phyloP scores from a whole-genome alignment of 805 yeast genomes.

The Candida andamanensis region DNA sequence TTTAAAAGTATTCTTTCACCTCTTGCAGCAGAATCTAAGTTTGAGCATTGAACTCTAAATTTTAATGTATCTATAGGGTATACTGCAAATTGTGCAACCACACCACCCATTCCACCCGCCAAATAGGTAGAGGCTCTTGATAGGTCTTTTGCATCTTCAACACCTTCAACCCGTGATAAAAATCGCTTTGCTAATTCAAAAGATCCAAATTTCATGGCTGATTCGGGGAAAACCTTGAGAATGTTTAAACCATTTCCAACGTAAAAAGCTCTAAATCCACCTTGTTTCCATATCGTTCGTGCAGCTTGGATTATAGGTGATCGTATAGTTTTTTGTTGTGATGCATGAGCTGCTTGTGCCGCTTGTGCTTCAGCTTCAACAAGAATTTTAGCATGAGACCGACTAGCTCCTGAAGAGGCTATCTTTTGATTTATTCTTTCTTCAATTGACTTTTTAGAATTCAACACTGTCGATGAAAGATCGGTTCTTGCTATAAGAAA shows the following conservation, averaged over 20 bases:
- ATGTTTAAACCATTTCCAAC: conserved; percentile 94
- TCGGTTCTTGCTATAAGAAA: conserved; percentile 90
- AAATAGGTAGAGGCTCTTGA: conserved; percentile 76
- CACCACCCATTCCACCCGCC: conserved; percentile 97
- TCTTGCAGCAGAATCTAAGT: conserved; percentile 54
- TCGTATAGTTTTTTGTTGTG: conserved; percentile 39
- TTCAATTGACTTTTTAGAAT: conserved; percentile 43
- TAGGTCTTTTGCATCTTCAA: conserved; percentile 59
- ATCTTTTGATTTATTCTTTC: conserved; percentile 4
- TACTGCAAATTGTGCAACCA: conserved; percentile 84
- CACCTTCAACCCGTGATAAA: conserved; percentile 72
- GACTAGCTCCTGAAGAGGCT: conserved; percentile 15
- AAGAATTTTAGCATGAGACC: conserved; percentile 22
- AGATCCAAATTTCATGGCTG: conserved; percentile 95
- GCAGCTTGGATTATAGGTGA: conserved; percentile 82
- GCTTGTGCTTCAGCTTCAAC: conserved; percentile 18
- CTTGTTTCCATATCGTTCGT: conserved; percentile 74
- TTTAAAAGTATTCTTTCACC: conserved; percentile 57
- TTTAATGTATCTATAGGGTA: conserved; percentile 95
- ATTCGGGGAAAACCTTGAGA: conserved; percentile 92
- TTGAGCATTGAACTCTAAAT: conserved; percentile 90
- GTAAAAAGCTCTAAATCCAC: conserved; percentile 83
- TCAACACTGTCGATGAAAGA: conserved; percentile 62
- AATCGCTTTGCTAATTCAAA: conserved; percentile 82
- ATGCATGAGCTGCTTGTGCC: neutral